These are phyloP conservation scores for Aureobasidium sp. DNA, from an alignment of 2,329 filamentous ascomycete genomes.

Conservation along the genomic window DNA sequence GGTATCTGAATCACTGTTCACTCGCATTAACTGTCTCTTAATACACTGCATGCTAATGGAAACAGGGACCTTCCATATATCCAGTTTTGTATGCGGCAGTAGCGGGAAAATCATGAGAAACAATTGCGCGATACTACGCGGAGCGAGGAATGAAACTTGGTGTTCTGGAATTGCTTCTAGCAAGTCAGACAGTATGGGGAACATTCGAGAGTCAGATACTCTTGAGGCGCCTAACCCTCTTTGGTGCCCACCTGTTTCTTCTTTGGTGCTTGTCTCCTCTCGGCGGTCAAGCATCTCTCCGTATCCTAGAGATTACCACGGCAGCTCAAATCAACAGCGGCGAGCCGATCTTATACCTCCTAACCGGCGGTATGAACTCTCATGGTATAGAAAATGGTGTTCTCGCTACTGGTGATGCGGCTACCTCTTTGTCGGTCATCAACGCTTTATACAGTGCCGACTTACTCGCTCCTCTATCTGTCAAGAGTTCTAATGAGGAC, in stretches of 20 bases:
- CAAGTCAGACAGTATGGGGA: constrained; percentile 30
- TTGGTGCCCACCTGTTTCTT: constrained; percentile 25
- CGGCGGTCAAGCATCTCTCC: constrained; percentile 28
- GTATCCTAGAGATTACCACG: not conserved
- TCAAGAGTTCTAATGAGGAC: constrained; percentile 22
- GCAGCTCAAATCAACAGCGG: not conserved
- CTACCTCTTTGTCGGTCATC: not conserved
- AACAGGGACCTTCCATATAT: constrained; percentile 25
- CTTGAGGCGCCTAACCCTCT: constrained; percentile 23
- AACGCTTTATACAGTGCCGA: constrained; percentile 22
- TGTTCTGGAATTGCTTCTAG: constrained; percentile 26
- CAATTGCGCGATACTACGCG: constrained; percentile 26
- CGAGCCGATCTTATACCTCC: constrained; percentile 20
- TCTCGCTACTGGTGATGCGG: not conserved
- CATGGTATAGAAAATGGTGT: not conserved
- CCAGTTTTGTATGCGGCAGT: constrained; percentile 30
- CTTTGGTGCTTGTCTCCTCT: constrained; percentile 30
- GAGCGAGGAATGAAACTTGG: constrained; percentile 25
- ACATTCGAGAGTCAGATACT: constrained; percentile 27
- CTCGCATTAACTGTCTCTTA: too few species aligned
- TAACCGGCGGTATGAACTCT: not conserved
- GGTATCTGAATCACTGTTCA: too few species aligned
- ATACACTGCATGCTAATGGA: not conserved
- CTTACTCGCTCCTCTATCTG: constrained; percentile 18
- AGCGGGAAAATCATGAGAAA: constrained; percentile 26